Base-by-base conservation (phyloP, 164 flowering plant genomes). In the Akebia trifoliata region DNA sequence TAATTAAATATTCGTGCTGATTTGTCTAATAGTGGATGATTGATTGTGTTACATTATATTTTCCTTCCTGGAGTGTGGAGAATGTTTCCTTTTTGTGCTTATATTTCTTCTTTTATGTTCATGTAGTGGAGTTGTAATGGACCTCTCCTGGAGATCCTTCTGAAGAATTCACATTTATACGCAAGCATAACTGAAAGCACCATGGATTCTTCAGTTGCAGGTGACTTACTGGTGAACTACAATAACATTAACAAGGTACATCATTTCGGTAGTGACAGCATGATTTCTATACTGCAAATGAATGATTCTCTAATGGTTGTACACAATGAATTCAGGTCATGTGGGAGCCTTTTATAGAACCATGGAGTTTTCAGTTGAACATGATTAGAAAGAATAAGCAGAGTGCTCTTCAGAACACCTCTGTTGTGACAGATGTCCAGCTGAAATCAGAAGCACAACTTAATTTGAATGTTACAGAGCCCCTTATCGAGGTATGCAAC, bases 281-380 rank as follows among this genome's bases (percentile, higher is more conserved):
- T 38, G 6, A 3, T 26, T 56, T 26, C 30, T 51, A 26, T 50
- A 15, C 8, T 37, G 24, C n/a, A 42, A 30, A n/a, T 55, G 9
- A 20, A 29, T 50, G 28, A 36, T n/a, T 32, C 52, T 4, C 64
- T 70, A 39, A 64, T 32, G 29, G 48, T 8, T 62, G 10, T 9
- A 29, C 37, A 21, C 39, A 12, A 24, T 64, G 24, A 17, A 59
- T 62, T 18, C 62, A 92, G 98, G 95, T 85, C 50, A 69, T 74
- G 59, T 93, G 98, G 98, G 98, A 93, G 78, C 95, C 98, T 47
- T 85, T 93, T 68, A 35, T 93, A 17, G 98, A 93, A 72, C 92
- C 95, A n/a, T 85, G 95, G 90, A 63, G 67, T 50, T 85, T 89
- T 69, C 73, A 84, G 64, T 42, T 89, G 21, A 67, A 44, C 36